These are phyloP conservation scores for Oleoguttula mirabilis DNA, from an alignment of 495 filamentous ascomycete species.

Conservation along the genomic window DNA sequence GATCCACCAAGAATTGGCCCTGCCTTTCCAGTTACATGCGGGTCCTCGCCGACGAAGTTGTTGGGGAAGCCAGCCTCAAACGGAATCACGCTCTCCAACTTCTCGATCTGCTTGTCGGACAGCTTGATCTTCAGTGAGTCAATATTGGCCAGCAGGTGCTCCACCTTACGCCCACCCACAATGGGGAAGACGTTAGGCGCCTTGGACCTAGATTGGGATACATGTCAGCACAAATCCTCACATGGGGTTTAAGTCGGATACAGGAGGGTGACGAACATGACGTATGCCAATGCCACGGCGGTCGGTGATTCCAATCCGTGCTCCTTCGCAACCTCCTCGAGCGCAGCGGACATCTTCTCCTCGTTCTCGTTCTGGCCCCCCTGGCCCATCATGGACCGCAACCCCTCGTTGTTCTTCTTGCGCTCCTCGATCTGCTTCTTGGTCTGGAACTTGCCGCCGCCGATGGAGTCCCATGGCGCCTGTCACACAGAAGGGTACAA, in stretches of 20 bases:
- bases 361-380: constrained; percentile 28
- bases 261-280: no score
- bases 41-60: constrained; percentile 34
- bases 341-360: constrained; percentile 40
- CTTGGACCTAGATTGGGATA: no score
- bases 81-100: constrained; percentile 39
- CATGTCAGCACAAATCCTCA: no score
- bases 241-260: no score
- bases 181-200: constrained; percentile 65
- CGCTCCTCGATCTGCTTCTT: constrained; percentile 22
- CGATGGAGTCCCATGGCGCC: constrained; percentile 30
- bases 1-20: background rate
- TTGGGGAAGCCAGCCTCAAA: constrained; percentile 43
- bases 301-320: constrained; percentile 22
- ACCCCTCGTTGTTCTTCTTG: constrained; percentile 20
- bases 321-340: constrained; percentile 46
- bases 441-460: constrained; percentile 28
- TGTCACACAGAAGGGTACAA: no score
- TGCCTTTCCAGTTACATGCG: constrained; percentile 22
- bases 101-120: constrained; percentile 41
- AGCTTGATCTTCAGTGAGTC: constrained; percentile 25
- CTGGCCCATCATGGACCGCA: constrained; percentile 15
- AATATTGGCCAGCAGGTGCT: constrained; percentile 52
- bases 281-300: constrained; percentile 56
- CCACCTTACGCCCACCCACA: constrained; percentile 53